Base-by-base conservation (phyloP, 495 filamentous ascomycete genomes). In the Pseudevernia furfuracea region DNA sequence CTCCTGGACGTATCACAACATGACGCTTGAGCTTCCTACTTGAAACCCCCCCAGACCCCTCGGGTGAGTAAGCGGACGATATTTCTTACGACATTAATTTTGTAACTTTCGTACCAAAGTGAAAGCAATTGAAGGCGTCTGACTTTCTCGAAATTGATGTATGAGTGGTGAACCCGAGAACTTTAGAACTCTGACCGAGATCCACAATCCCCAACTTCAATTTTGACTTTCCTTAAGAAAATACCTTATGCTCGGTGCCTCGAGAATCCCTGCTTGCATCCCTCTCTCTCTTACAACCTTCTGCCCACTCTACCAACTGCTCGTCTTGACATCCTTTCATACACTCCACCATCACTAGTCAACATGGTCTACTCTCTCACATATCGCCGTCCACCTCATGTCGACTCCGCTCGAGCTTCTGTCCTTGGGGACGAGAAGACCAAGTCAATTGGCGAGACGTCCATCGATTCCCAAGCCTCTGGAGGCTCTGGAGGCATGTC, bases 301-400 rank as follows among this genome's bases (percentile, higher is more conserved):
- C 12, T 21, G 15, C 21, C 30, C 52, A 55, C 15, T 21, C 52
- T 4, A 21, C 30, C 30, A 55, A 34, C 4, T 21, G 28, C 52
- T 19, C 30, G 3, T 55, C 52, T 55, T 32, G 14, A 55, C 1
- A 34, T 55, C 15, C 30, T 55, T 39, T 38, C 10, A 23, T 21
- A 7, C 9, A 43, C 28, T n/a, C 19, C n/a, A 12, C 37, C 39
- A 46, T 25, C 43, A 32, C n/a, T 30, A 58, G 19, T 58, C 58
- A 60, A 36, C 38, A 83, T 83, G 81, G 81, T 82, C 32, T 82
- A 81, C 68, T 73, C 74, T 9, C 66, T 83, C 53, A 65, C 62
- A 44, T 83, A 83, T 65, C 76, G 78, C 60, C 78, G 81, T 39
- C 81, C 81, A 37, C 64, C 67, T 55, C 58, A 71, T 55, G 70